Evolutionary conservation across 2,329 filamentous ascomycete genomes (phyloP).

Genomic region (Diaporthe eres): DNA sequence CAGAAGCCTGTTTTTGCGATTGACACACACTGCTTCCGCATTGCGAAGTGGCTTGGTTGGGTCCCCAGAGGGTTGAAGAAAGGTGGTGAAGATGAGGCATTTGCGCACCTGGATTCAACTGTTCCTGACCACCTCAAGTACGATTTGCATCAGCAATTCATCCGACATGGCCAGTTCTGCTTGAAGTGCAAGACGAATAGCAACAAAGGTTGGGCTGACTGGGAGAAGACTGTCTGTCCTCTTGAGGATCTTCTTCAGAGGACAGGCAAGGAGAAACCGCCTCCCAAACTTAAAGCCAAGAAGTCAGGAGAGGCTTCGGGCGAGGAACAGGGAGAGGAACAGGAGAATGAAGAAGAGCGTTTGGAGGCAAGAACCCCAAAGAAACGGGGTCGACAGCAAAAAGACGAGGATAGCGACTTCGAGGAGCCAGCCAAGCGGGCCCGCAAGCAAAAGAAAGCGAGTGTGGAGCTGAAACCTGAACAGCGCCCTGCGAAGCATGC

Average conservation of each 20-base stretch:
- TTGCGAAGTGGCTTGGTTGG: conserved; percentile 68
- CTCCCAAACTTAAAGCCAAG: conserved; percentile 4
- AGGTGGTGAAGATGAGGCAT: conserved; percentile 61
- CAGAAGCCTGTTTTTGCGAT: conserved; percentile 68
- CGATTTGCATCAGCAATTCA: conserved; percentile 67
- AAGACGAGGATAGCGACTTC: conserved; percentile 7
- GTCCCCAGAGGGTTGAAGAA: conserved; percentile 56
- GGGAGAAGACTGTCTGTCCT: conserved; percentile 67
- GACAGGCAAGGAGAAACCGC: conserved; percentile 36
- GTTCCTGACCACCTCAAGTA: conserved; percentile 69
- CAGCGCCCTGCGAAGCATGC: background rate
- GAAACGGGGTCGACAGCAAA: conserved; percentile 11
- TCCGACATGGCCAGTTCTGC: conserved; percentile 66
- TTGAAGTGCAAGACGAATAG: conserved; percentile 65
- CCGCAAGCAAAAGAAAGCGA: background rate
- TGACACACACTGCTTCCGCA: conserved; percentile 69
- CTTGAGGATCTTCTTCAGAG: conserved; percentile 58
- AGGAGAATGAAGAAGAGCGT: background rate
- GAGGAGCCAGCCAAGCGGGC: background rate
- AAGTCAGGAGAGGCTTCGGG: background rate
- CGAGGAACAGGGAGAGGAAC: background rate
- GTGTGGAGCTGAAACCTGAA: background rate
- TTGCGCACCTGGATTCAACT: conserved; percentile 66
- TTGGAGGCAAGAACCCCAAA: background rate
- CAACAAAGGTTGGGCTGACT: conserved; percentile 70